A percentile compares a stretch with the other conserved stretches of the same genome.
phyloP scores from a whole-genome alignment of 2,329 filamentous ascomycete genomes.

The Incumbomyces lentus region DNA sequence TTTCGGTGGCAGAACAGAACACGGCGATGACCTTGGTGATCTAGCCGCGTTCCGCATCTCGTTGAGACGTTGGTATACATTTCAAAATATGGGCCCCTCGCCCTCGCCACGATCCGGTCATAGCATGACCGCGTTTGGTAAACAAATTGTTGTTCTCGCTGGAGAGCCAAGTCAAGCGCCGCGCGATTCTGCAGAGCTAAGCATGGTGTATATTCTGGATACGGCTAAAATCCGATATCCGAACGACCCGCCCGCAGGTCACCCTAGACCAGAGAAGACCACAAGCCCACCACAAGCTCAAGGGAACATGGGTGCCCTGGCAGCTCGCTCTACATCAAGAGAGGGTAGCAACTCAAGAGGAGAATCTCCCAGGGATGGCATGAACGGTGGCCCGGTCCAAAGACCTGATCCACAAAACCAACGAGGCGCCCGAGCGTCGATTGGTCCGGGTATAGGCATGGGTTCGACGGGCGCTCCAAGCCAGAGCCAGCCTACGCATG shows the following conservation, averaged over 20 bases:
- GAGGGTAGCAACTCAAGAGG: constrained; percentile 27
- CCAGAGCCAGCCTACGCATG: constrained; percentile 51
- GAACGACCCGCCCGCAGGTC: constrained; percentile 50
- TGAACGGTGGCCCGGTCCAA: constrained; percentile 19
- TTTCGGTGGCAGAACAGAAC: constrained; percentile 90
- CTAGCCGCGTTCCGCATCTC: constrained; percentile 75
- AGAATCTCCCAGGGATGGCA: constrained; percentile 22
- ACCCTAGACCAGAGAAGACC: constrained; percentile 29
- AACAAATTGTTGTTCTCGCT: constrained; percentile 82
- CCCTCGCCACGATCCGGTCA: constrained; percentile 89
- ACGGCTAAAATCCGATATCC: constrained; percentile 95
- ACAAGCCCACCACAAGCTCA: constrained; percentile 31
- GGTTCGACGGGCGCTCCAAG: constrained; percentile 54
- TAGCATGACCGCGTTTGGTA: constrained; percentile 92
- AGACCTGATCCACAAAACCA: constrained; percentile 11
- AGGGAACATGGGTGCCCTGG: constrained; percentile 29
- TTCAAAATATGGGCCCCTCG: constrained; percentile 97
- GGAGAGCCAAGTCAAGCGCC: constrained; percentile 87
- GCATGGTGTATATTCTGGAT: constrained; percentile 82
- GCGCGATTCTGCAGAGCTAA: constrained; percentile 70
- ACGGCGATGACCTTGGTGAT: constrained; percentile 85
- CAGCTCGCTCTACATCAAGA: constrained; percentile 31
- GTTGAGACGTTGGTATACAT: constrained; percentile 92
- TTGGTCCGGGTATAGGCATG: constrained; percentile 39
- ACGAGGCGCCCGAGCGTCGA: constrained; percentile 43